Conservation (phyloP, 2,329 filamentous ascomycete species). For the Apiospora pterosperma region DNA sequence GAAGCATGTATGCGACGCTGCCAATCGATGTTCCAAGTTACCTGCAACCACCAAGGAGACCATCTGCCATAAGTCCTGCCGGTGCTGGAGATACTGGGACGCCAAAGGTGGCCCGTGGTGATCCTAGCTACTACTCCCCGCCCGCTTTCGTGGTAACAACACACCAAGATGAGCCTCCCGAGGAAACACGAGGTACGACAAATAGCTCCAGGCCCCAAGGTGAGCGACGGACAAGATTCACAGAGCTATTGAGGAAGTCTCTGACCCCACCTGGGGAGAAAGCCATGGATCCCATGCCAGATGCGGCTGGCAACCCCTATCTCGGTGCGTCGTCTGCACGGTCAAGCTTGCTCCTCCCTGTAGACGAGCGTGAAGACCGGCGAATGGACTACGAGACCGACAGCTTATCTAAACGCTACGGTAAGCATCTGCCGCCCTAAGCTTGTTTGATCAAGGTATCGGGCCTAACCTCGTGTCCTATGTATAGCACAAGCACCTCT, state of each 20-base stretch:
- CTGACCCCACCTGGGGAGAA: slow-evolving; percentile 14
- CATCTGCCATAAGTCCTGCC: neutral
- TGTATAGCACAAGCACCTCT: slow-evolving; percentile 21
- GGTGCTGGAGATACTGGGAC: neutral
- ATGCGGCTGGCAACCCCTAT: slow-evolving; percentile 9
- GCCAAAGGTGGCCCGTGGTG: neutral
- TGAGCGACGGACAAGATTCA: slow-evolving; percentile 16
- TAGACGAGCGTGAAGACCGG: slow-evolving; percentile 7
- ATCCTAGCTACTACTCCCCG: neutral
- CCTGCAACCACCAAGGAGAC: neutral
- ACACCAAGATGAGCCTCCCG: neutral
- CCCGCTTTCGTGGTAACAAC: neutral
- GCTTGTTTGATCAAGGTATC: neutral
- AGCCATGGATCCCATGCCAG: slow-evolving; percentile 5
- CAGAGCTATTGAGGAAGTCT: slow-evolving; percentile 18
- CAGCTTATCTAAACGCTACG: slow-evolving; percentile 15
- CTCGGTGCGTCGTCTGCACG: slow-evolving; percentile 9
- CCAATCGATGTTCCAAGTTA: neutral
- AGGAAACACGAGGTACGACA: neutral
- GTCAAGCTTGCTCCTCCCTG: slow-evolving; percentile 8
- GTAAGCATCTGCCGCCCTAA: slow-evolving; percentile 12
- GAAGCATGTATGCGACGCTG: neutral
- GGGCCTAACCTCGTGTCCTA: slow-evolving; percentile 3
- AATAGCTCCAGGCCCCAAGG: neutral
- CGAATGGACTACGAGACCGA: slow-evolving; percentile 17